phyloP scores from a whole-genome alignment of 441 rosid genomes.

The Euphorbia neoarborescens region DNA sequence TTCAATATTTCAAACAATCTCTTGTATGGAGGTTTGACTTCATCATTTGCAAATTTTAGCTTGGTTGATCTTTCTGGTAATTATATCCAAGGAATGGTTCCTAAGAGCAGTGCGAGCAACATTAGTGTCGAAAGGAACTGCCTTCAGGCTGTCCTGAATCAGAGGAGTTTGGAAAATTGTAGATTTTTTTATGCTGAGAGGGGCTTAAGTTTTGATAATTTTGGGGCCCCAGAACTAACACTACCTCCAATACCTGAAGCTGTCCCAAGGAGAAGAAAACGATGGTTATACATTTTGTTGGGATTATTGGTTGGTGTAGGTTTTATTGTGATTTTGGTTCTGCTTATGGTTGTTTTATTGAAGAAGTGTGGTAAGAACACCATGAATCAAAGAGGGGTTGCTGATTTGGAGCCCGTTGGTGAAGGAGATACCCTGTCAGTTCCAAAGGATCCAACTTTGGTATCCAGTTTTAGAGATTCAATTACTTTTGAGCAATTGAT shows the following conservation, averaged over 20 bases:
- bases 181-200: constrained; percentile 44
- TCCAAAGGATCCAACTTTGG: constrained; percentile 33
- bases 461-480: constrained; percentile 50
- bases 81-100: constrained; percentile 66
- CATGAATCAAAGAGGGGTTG: constrained; percentile 38
- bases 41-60: constrained; percentile 32
- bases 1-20: constrained; percentile 63
- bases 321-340: constrained; percentile 38
- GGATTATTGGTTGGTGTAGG: constrained; percentile 58
- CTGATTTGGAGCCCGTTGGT: constrained; percentile 49
- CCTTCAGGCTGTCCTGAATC: constrained; percentile 41
- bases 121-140: constrained; percentile 50
- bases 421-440: constrained; percentile 39
- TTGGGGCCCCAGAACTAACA: constrained; percentile 38
- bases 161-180: constrained; percentile 57
- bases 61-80: constrained; percentile 57
- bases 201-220: constrained; percentile 49
- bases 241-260: constrained; percentile 30
- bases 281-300: constrained; percentile 44
- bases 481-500: constrained; percentile 58
- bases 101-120: constrained; percentile 28
- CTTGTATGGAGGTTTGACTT: constrained; percentile 57
- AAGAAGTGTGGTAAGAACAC: constrained; percentile 34
- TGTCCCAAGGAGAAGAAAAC: constrained; percentile 34
- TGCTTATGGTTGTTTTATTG: constrained; percentile 35